Percentiles rank a stretch among this genome's conserved stretches.
phyloP scores from a whole-genome alignment of 192 early-diverging fungal species.

The Chytriomyces sp. region DNA sequence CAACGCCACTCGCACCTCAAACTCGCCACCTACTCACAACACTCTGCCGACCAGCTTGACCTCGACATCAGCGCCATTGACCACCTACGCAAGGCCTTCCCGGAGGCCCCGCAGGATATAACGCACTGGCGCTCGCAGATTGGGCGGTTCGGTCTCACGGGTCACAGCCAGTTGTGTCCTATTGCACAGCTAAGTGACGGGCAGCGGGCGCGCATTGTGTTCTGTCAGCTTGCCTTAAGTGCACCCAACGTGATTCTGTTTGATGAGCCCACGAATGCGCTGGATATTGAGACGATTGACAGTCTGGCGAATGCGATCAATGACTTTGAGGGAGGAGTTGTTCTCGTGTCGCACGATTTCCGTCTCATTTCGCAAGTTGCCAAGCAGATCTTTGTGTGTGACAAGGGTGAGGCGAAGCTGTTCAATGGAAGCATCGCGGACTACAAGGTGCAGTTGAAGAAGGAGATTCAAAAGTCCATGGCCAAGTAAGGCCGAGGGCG shows the following conservation, averaged over 20 bases:
- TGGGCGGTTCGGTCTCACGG: constrained; percentile 92
- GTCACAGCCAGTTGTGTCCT: constrained; percentile 86
- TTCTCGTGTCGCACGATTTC: constrained; percentile 99
- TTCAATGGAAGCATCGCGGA: constrained; percentile 81
- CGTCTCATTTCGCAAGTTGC: constrained; percentile 95
- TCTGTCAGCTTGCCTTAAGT: constrained; percentile 87
- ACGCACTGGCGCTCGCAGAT: constrained; percentile 90
- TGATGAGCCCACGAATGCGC: constrained; percentile 99
- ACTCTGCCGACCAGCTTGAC: constrained; percentile 96
- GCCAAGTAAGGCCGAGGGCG: no score
- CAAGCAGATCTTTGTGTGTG: constrained; percentile 91
- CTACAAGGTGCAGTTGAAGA: constrained; percentile 90
- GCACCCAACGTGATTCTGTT: constrained; percentile 93
- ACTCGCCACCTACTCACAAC: constrained; percentile 96
- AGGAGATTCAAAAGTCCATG: constrained; percentile 61
- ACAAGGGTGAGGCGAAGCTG: constrained; percentile 72
- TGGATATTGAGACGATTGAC: constrained; percentile 88
- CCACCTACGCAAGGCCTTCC: constrained; percentile 84
- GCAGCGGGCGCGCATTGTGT: constrained; percentile 93
- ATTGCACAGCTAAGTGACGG: constrained; percentile 93
- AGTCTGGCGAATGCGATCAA: constrained; percentile 96
- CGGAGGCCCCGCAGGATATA: constrained; percentile 77
- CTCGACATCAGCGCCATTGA: constrained; percentile 84
- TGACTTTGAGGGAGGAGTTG: constrained; percentile 91
- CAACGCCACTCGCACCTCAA: constrained; percentile 89